Evolutionary conservation across 305 asterid genomes (phyloP).

Genomic region (Caryopteris hybrid): DNA sequence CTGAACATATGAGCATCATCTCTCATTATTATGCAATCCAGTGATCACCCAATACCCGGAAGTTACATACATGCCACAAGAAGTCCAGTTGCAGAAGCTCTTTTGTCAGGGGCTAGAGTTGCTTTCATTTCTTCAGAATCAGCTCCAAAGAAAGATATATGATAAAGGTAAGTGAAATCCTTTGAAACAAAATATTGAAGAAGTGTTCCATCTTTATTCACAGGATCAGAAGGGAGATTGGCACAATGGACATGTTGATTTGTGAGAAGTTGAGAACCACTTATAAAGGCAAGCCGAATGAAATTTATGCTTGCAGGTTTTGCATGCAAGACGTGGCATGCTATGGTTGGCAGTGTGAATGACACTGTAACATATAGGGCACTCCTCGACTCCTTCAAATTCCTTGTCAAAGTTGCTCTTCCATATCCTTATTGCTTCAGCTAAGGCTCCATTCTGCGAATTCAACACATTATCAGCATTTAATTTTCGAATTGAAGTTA

Average conservation of each 20-base stretch:
- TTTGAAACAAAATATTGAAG: background rate
- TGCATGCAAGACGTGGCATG: slow-evolving; percentile 97
- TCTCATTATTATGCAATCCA: background rate
- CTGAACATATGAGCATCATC: background rate
- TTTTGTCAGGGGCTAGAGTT: background rate
- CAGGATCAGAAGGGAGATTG: slow-evolving; percentile 85
- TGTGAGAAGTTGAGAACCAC: slow-evolving; percentile 99
- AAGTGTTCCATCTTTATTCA: background rate
- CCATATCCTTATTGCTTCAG: slow-evolving; percentile 94
- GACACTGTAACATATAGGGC: slow-evolving; percentile 97
- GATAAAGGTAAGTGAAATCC: slow-evolving; percentile 9
- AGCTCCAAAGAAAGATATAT: background rate
- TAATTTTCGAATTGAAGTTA: background rate
- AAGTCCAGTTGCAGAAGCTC: background rate
- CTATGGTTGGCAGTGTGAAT: slow-evolving; percentile 89
- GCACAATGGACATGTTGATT: slow-evolving; percentile 94
- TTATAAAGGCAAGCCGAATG: slow-evolving; percentile 94
- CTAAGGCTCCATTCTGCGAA: slow-evolving; percentile 91
- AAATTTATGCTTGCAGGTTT: slow-evolving; percentile 96
- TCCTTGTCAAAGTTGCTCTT: slow-evolving; percentile 94
- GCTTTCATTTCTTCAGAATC: slow-evolving; percentile 7
- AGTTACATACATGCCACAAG: background rate
- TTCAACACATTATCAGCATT: slow-evolving; percentile 21
- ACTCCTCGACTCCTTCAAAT: slow-evolving; percentile 98
- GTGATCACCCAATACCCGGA: background rate